phyloP scores from a whole-genome alignment of 1,284 basidiomycete species.

The Ustilago curta region DNA sequence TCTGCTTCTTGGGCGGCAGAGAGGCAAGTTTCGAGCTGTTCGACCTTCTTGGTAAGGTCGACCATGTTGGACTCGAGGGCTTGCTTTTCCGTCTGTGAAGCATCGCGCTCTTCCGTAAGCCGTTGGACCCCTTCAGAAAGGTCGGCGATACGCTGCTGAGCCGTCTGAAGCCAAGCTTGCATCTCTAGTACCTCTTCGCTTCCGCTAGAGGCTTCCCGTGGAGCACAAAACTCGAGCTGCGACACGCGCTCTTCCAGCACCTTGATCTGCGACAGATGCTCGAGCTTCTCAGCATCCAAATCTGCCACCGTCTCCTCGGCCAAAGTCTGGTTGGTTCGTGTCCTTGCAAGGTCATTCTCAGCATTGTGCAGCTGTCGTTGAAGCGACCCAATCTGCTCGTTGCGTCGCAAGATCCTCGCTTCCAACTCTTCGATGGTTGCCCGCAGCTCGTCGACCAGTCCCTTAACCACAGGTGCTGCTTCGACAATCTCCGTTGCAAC shows the following conservation, averaged over 20 bases:
- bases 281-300: conserved; percentile 16
- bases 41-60: background rate
- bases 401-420: conserved; percentile 37
- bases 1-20: background rate
- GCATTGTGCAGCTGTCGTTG: conserved; percentile 26
- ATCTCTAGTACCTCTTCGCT: background rate
- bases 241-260: background rate
- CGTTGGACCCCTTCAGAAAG: background rate
- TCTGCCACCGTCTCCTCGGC: conserved; percentile 40
- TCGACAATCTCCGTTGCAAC: conserved; percentile 1
- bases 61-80: background rate
- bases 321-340: conserved; percentile 33
- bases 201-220: background rate
- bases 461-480: background rate
- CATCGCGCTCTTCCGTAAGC: background rate
- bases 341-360: conserved; percentile 30
- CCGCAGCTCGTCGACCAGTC: background rate
- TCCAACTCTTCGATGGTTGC: conserved; percentile 24
- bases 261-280: conserved; percentile 7
- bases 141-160: background rate
- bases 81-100: background rate
- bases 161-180: background rate
- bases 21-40: conserved; percentile 1
- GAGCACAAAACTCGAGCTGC: background rate
- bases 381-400: conserved; percentile 50